Evolutionary conservation across 179 eudicot species (phyloP).

Genomic region (Silene noctiflora): DNA sequence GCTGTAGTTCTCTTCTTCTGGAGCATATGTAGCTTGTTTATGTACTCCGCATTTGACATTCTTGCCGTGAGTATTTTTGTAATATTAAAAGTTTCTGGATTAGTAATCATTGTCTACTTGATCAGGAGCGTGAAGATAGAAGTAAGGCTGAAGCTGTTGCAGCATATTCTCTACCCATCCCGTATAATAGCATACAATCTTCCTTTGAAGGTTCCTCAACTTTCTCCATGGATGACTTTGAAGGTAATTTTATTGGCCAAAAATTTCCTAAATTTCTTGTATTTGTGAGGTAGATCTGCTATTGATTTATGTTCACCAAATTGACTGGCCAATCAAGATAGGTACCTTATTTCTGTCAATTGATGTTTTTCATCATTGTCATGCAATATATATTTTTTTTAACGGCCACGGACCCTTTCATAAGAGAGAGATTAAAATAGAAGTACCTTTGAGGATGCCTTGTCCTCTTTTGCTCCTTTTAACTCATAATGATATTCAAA

Average conservation of each 20-base stretch:
- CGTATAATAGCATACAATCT: slow-evolving; percentile 36
- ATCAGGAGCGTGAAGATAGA: slow-evolving; percentile 74
- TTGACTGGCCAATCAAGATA: neutral
- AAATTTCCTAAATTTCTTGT: neutral
- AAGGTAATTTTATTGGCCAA: slow-evolving; percentile 48
- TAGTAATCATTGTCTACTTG: neutral
- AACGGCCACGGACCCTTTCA: neutral
- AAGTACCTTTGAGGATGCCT: neutral
- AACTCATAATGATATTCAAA: neutral
- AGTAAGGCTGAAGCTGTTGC: slow-evolving; percentile 71
- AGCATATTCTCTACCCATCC: slow-evolving; percentile 38
- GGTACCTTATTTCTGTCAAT: neutral
- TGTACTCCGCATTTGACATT: neutral
- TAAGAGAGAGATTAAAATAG: neutral
- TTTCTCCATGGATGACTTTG: slow-evolving; percentile 89
- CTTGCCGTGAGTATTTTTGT: neutral
- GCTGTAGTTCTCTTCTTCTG: neutral
- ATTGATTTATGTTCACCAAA: neutral
- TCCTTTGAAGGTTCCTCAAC: slow-evolving; percentile 42
- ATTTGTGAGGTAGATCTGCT: neutral
- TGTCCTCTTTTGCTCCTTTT: neutral
- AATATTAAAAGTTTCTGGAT: neutral
- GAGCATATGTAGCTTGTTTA: neutral
- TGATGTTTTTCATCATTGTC: neutral
- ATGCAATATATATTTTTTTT: too few relatives aligned